A percentile compares a stretch with the other conserved stretches of the same genome.
Evolutionary conservation across 352 stramenopile genomes (phyloP).

Genomic region (Phytophthora boehmeriae): DNA sequence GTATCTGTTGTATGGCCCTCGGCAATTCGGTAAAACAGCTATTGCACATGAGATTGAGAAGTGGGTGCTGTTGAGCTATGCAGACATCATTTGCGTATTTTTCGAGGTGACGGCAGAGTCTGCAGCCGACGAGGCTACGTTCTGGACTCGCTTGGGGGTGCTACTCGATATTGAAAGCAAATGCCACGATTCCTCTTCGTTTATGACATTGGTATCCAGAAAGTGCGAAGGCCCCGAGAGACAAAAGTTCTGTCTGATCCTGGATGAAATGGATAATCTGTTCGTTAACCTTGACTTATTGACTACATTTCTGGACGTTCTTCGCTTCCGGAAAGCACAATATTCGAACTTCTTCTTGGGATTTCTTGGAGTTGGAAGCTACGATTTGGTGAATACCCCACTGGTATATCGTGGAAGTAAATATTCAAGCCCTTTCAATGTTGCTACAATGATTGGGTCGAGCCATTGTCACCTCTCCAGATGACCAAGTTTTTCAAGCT

Average conservation of each 20-base stretch:
- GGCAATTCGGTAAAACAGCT: background rate
- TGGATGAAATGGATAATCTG: constrained; percentile 2
- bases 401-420: background rate
- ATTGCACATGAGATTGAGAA: constrained; percentile 1
- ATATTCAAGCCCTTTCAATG: constrained; percentile 5
- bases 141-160: constrained; percentile 3
- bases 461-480: background rate
- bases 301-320: constrained; percentile 4
- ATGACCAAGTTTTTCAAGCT: constrained; percentile 1
- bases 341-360: background rate
- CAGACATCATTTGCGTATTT: constrained; percentile 6
- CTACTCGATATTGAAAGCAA: constrained; percentile 1
- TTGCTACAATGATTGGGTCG: constrained; percentile 1
- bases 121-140: background rate
- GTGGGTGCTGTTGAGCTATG: background rate
- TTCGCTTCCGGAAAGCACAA: constrained; percentile 8
- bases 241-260: constrained; percentile 7
- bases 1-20: background rate
- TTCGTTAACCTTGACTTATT: background rate
- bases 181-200: background rate
- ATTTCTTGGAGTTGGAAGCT: constrained; percentile 8
- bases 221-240: background rate
- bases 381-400: constrained; percentile 1
- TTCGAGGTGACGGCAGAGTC: background rate
- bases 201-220: constrained; percentile 7